phyloP scores from a whole-genome alignment of 225 moss, liverwort and hornwort genomes.

The Marchantia paleacea region DNA sequence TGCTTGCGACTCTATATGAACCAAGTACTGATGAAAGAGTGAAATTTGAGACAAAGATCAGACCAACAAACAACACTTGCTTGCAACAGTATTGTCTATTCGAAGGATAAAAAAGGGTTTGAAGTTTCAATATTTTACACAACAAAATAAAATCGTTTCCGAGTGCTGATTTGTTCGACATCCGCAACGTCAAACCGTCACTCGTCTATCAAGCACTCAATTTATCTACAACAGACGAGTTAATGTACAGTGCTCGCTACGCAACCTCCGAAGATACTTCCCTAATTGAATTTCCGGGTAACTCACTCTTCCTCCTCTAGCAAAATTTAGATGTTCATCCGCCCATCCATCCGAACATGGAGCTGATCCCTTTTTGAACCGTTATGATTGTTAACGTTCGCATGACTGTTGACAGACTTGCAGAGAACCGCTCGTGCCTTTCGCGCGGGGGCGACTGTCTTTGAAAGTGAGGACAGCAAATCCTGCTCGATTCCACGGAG shows the following conservation, averaged over 20 bases:
- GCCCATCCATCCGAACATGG: not conserved
- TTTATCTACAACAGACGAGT: constrained; percentile 3
- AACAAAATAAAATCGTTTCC: not conserved
- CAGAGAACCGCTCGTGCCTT: not conserved
- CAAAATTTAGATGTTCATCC: not conserved
- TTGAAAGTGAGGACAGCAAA: not conserved
- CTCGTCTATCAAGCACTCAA: not conserved
- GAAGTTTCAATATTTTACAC: not conserved
- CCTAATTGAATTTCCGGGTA: not conserved
- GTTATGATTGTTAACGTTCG: not conserved
- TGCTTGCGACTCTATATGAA: no score
- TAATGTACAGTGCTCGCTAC: constrained; percentile 1
- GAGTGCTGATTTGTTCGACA: not conserved
- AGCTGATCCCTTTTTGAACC: not conserved
- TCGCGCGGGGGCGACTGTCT: not conserved
- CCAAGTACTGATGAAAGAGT: no score
- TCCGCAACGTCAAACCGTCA: not conserved
- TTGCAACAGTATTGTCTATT: no score
- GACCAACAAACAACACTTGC: no score
- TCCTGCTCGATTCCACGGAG: not conserved
- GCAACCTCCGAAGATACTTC: not conserved
- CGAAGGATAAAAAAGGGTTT: no score
- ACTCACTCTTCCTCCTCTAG: not conserved
- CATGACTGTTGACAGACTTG: not conserved
- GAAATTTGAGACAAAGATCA: no score